Evolutionary conservation across 108 stramenopile genomes (phyloP).

Genomic region (Cyclotella baltica): DNA sequence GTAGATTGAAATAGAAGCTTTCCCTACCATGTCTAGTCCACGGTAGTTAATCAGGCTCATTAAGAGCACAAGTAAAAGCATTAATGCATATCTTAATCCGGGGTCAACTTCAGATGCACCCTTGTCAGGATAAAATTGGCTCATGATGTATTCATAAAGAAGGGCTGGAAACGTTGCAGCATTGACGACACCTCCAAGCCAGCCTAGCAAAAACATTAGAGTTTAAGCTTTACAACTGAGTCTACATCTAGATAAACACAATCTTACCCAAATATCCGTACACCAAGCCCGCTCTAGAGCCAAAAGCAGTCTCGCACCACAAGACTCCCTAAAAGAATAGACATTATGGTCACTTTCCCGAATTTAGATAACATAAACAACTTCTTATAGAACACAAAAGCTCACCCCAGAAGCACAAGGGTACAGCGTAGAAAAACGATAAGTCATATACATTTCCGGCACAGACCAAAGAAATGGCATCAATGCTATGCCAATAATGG

Average conservation of each 20-base stretch:
- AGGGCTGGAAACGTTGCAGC: slow-evolving; percentile 91
- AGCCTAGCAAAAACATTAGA: too few relatives aligned
- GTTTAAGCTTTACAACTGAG: slow-evolving; percentile 13
- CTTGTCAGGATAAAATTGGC: slow-evolving; percentile 50
- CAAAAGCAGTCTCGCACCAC: slow-evolving; percentile 86
- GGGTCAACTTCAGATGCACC: slow-evolving; percentile 26
- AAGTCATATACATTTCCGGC: slow-evolving; percentile 93
- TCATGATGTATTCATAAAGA: slow-evolving; percentile 82
- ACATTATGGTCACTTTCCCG: too few relatives aligned
- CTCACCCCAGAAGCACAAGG: slow-evolving; percentile 87
- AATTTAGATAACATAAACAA: too few relatives aligned
- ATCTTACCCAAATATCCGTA: slow-evolving; percentile 80
- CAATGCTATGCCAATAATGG: slow-evolving; percentile 83
- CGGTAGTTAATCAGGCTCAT: slow-evolving; percentile 57
- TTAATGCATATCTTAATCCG: slow-evolving; percentile 24
- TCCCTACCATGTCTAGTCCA: slow-evolving; percentile 69
- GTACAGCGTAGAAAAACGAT: slow-evolving; percentile 87
- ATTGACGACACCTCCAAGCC: slow-evolving; percentile 92
- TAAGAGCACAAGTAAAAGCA: slow-evolving; percentile 19
- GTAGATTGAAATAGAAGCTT: slow-evolving; percentile 48
- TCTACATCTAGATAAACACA: slow-evolving; percentile 33
- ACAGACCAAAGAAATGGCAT: slow-evolving; percentile 92
- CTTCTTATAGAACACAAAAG: background rate
- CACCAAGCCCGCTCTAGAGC: slow-evolving; percentile 77
- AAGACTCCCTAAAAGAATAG: background rate